Evolutionary conservation across 305 asterid genomes (phyloP).

Genomic region (Ruellia speciosa): DNA sequence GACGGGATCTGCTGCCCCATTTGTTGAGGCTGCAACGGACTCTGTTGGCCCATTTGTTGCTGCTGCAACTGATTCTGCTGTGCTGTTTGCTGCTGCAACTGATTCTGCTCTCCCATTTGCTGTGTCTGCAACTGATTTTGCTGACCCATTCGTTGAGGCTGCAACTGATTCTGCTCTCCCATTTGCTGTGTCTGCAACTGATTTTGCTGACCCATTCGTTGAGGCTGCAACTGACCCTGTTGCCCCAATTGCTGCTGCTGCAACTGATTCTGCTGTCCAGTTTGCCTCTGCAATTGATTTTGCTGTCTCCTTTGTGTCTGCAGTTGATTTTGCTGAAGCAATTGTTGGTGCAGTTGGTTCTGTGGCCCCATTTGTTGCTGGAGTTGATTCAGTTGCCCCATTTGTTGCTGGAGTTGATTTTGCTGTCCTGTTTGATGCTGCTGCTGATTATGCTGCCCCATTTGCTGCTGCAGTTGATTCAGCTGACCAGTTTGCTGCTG

Average conservation of each 20-base stretch:
- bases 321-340: constrained; percentile 17
- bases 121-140: constrained; percentile 18
- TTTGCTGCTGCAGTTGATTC: neutral
- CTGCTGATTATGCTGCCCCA: neutral
- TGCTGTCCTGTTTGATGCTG: neutral
- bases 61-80: constrained; percentile 34
- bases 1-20: constrained; percentile 27
- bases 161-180: constrained; percentile 26
- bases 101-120: constrained; percentile 16
- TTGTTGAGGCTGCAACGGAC: constrained; percentile 20
- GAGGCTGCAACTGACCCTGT: constrained; percentile 21
- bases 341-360: constrained; percentile 14
- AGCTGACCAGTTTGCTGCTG: neutral
- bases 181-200: constrained; percentile 15
- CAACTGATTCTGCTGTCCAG: constrained; percentile 34
- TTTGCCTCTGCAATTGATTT: constrained; percentile 14
- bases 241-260: constrained; percentile 29
- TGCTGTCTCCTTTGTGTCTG: constrained; percentile 19
- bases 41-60: constrained; percentile 22
- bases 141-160: constrained; percentile 17
- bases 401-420: neutral
- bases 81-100: constrained; percentile 22
- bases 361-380: neutral
- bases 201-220: constrained; percentile 18
- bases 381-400: neutral